Percentiles rank a stretch among this genome's conserved stretches.
Conservation (phyloP, 768 basidiomycete species). For the Galerina marginata region DNA sequence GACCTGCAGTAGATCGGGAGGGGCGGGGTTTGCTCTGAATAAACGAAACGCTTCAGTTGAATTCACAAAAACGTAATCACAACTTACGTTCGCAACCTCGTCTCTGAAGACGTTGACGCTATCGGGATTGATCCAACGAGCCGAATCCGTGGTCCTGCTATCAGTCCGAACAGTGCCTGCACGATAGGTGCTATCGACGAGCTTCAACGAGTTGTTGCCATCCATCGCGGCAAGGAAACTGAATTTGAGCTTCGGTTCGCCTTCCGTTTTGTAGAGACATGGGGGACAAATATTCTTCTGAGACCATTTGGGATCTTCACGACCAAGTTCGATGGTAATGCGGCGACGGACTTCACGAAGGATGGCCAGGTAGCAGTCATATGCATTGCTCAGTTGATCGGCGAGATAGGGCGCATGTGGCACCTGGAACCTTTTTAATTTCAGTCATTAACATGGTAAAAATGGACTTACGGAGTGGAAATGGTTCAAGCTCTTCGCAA, state of each 20-base stretch:
- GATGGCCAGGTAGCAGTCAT: constrained; percentile 21
- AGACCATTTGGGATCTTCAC: not conserved
- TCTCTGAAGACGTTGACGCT: constrained; percentile 18
- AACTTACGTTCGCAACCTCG: constrained; percentile 9
- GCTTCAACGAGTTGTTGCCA: constrained; percentile 36
- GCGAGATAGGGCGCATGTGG: constrained; percentile 2
- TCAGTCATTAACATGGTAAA: not conserved
- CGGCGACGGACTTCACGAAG: not conserved
- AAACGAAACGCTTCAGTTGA: too few relatives aligned
- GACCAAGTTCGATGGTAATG: not conserved
- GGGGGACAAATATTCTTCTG: constrained; percentile 17
- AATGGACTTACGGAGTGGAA: not conserved
- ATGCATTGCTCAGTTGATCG: constrained; percentile 14
- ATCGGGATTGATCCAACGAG: constrained; percentile 6
- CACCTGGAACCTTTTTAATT: not conserved
- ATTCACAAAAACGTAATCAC: too few relatives aligned
- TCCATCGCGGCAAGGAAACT: constrained; percentile 29
- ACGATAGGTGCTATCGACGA: constrained; percentile 8
- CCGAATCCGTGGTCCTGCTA: not conserved
- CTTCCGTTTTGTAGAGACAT: constrained; percentile 25
- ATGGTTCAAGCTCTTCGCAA: too few relatives aligned
- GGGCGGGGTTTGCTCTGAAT: too few relatives aligned
- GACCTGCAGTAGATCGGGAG: not conserved
- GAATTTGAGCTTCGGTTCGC: constrained; percentile 22
- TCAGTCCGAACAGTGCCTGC: constrained; percentile 3